Conservation (phyloP, 768 basidiomycete genomes). For the Hygrocybe punicea region DNA sequence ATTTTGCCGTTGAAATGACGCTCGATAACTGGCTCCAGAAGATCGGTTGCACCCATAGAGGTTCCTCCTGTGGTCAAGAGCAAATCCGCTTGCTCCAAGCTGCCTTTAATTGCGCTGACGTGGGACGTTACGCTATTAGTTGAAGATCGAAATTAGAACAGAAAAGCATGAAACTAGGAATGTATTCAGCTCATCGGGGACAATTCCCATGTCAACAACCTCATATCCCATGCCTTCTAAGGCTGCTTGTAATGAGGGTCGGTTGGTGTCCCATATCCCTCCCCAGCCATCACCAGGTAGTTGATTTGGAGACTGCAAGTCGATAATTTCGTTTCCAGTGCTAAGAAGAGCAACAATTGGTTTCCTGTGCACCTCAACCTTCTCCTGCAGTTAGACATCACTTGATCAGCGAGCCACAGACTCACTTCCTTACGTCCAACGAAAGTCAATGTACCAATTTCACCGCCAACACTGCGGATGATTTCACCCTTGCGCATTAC, state of each 20-base stretch:
- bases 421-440: constrained; percentile 69
- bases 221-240: constrained; percentile 72
- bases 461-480: constrained; percentile 67
- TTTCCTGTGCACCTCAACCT: constrained; percentile 70
- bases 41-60: constrained; percentile 85
- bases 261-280: constrained; percentile 82
- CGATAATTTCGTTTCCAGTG: constrained; percentile 80
- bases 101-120: constrained; percentile 52
- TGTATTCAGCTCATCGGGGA: constrained; percentile 60
- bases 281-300: constrained; percentile 46
- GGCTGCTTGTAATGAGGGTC: constrained; percentile 70
- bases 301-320: constrained; percentile 46
- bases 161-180: background rate
- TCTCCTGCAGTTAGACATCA: background rate
- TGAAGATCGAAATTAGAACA: background rate
- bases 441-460: constrained; percentile 78
- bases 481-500: constrained; percentile 61
- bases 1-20: constrained; percentile 68
- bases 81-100: constrained; percentile 64
- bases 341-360: constrained; percentile 79
- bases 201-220: constrained; percentile 78
- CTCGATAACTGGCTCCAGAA: constrained; percentile 87
- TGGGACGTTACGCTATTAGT: constrained; percentile 52
- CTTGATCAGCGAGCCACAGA: background rate
- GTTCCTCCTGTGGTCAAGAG: constrained; percentile 86